Evolutionary conservation across 225 moss, liverwort and hornwort genomes (phyloP).

Genomic region (Thuidium tamariscinum): DNA sequence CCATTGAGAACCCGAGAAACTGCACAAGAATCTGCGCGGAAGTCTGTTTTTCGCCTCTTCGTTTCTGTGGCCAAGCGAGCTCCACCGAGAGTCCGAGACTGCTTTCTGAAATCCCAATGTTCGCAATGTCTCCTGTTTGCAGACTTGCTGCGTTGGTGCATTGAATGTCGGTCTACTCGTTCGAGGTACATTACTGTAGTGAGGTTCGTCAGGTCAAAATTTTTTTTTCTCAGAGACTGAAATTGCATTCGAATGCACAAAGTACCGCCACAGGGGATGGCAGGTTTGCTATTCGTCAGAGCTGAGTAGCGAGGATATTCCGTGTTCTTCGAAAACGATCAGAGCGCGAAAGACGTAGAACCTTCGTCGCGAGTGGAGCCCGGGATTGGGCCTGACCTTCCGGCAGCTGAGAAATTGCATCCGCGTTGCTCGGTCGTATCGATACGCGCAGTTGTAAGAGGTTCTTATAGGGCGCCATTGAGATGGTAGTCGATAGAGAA

Average conservation of each 20-base stretch:
- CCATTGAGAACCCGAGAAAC: not conserved
- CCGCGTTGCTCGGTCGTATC: not conserved
- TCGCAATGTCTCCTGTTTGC: not conserved
- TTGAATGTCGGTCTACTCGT: not conserved
- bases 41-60: not conserved
- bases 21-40: not conserved
- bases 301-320: not conserved
- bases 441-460: not conserved
- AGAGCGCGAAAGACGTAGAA: not conserved
- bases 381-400: too few relatives aligned
- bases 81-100: not conserved
- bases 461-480: not conserved
- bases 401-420: not conserved
- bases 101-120: too few relatives aligned
- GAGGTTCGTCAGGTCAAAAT: not conserved
- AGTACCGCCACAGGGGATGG: not conserved
- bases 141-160: not conserved
- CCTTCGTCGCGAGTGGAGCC: not conserved
- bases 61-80: not conserved
- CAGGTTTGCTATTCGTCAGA: not conserved
- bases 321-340: not conserved
- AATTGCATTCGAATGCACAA: not conserved
- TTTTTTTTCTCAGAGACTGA: not conserved
- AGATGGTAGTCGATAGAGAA: not conserved
- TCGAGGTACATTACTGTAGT: too few relatives aligned